Evolutionary conservation across 2,329 filamentous ascomycete genomes (phyloP), one percentile per base, ranked within the genome.

Genomic region (Claviceps fusiformis): DNA sequence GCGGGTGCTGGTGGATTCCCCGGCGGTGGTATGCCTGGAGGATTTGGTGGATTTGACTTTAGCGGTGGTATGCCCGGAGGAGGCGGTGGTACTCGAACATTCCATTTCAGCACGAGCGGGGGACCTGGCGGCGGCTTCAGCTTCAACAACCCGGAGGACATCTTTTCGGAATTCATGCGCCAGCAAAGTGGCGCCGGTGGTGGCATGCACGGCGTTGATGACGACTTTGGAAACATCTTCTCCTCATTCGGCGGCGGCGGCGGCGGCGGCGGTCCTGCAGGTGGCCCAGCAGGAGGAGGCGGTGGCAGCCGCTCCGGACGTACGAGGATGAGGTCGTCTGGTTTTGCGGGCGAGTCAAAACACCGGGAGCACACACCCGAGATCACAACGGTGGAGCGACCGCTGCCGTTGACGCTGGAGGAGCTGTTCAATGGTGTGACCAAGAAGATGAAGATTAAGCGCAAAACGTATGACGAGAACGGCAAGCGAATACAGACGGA

Each of bases 361-460:
- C 59, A 59, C 9, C 64, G 66, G 49, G 67, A 70, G 41, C 57
- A 66, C 5, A 89, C 89, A 3, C 87, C 89, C 0, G 92, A 97
- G 67, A 87, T 95, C 19, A 90, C 90, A 0, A 91, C 95, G 0
- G 85, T 97, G 11, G 92, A 97, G 72, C 86, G 88, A 64, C 83
- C 87, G 49, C 70, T 98, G 59, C 82, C 85, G 3, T 75, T 98
- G 27, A 82, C 86, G 2, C 74, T 98, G 39, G 93, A 98, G 70
- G 93, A 98, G 65, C 73, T 97, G 58, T 97, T 82, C 74, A 84
- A 79, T 31, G 93, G 93, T 45, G 82, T 83, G 41, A 89, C 86
- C 51, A 98, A 98, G 81, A 96, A 95, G 78, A 89, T 98, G 79
- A 95, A 93, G 75, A 95, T 97, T 60, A 96, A 95, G 76, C 82